A percentile compares a stretch with the other conserved stretches of the same genome.
phyloP scores from a whole-genome alignment of 2,329 filamentous ascomycete genomes.

The Pseudogymnoascus sp. region DNA sequence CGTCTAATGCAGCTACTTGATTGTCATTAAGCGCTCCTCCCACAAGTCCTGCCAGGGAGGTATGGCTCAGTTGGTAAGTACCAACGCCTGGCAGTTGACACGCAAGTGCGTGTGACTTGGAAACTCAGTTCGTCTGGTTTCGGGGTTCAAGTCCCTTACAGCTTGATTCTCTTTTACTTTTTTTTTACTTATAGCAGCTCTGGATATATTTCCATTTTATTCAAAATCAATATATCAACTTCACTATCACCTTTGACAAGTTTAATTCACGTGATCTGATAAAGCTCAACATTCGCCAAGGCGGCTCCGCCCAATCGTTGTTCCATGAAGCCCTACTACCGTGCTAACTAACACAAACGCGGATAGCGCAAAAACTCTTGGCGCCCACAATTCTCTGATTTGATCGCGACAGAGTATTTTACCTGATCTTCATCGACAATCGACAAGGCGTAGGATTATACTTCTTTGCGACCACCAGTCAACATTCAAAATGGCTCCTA shows the following conservation, averaged over 20 bases:
- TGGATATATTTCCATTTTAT: neutral
- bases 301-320: neutral
- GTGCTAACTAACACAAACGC: slow-evolving; percentile 3
- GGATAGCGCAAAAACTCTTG: slow-evolving; percentile 8
- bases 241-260: neutral
- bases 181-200: neutral
- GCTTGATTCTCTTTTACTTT: slow-evolving; percentile 2
- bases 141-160: neutral
- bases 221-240: neutral
- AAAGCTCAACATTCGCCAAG: neutral
- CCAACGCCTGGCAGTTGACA: slow-evolving; percentile 1
- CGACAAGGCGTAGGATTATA: slow-evolving; percentile 37
- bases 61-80: slow-evolving; percentile 8
- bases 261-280: neutral
- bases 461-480: slow-evolving; percentile 62
- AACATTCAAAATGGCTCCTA: slow-evolving; percentile 68
- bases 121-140: slow-evolving; percentile 9
- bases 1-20: neutral
- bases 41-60: slow-evolving; percentile 3
- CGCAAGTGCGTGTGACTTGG: slow-evolving; percentile 6
- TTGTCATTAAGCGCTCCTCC: neutral
- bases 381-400: slow-evolving; percentile 9
- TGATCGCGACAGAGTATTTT: slow-evolving; percentile 1
- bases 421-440: slow-evolving; percentile 12
- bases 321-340: neutral